Base-by-base conservation (phyloP, 202 grass and related monocot genomes). In the Carex arenaria region DNA sequence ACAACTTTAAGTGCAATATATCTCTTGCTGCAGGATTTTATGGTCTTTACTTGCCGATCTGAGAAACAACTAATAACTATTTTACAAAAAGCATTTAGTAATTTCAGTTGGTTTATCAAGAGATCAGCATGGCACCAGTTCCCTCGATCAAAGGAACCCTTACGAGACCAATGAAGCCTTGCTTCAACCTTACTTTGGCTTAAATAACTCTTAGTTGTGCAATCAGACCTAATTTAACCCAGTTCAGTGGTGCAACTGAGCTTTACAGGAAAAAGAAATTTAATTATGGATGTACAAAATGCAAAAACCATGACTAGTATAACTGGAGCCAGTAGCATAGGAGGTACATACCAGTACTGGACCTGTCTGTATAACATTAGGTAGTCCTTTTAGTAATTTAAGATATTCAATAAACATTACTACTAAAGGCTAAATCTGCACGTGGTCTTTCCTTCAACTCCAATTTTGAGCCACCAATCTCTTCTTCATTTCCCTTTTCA, bases 1-100 rank as follows among this genome's bases (percentile, higher is more conserved):
- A 94, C 90, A 82, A 98, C 81, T 79, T 94, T 91, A 63, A 98
- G 76, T 86, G 95, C 92, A 82, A 98, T 72, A 64, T 89, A 66
- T 91, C 87, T 84, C 72, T 88, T 93, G 57, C 86, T 61, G 84
- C 78, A 96, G 77, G 87, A 80, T 87, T 85, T 85, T 45, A 90
- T 67, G 88, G 45, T 67, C 64, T 81, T 86, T 10, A 70, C 2
- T 54, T 83, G n/a, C 22, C 4, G 36, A 92, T 84, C 95, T 95
- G 83, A 79, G 36, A 7, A 51, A 18, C 66, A 78, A 84, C 65
- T 28, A 34, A 67, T 76, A 68, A 10, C 5, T 55, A 75, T 1
- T 55, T 49, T 7, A 32, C 0, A 31, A 32, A 75, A 28, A 9
- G 6, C 70, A 73, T 52, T 47, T 51, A 52, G 47, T 5, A 31